A percentile compares a stretch with the other conserved stretches of the same genome.
Conservation (phyloP, 139 green algal genomes). For the Micractinium sp. region DNA sequence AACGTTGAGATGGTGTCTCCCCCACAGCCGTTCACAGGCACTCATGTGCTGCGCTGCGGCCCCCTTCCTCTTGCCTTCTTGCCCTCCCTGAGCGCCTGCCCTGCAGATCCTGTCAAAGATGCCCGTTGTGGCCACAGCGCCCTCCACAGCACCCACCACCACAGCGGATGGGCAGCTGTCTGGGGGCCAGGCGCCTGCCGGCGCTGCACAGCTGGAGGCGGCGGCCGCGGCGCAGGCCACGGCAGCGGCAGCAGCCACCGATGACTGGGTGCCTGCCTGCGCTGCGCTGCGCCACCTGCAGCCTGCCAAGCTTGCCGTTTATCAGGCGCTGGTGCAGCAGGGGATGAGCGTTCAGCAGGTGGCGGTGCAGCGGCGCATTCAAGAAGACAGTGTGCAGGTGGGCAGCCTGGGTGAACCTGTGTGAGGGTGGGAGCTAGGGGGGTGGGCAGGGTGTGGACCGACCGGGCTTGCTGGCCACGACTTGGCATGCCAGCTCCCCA, state of each 20-base stretch:
- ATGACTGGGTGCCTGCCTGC: constrained; percentile 34
- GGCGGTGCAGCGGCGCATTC: constrained; percentile 39
- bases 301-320: constrained; percentile 54
- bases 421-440: neutral
- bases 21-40: neutral
- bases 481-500: too few relatives aligned
- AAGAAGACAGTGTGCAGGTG: constrained; percentile 48
- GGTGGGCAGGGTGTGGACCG: too few relatives aligned
- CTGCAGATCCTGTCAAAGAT: constrained; percentile 16
- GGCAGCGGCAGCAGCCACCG: neutral
- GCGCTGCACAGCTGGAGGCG: too few relatives aligned
- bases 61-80: neutral
- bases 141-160: neutral
- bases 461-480: too few relatives aligned
- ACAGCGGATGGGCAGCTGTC: neutral
- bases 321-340: constrained; percentile 39
- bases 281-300: constrained; percentile 38
- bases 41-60: neutral
- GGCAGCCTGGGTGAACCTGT: neutral
- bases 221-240: neutral
- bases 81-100: too few relatives aligned
- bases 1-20: too few relatives aligned
- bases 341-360: constrained; percentile 28
- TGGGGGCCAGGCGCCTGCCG: neutral
- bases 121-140: neutral